Percentiles rank a stretch among this genome's conserved stretches.
Evolutionary conservation across 2,329 filamentous ascomycete species (phyloP).

Genomic region (Colletotrichum navitas): DNA sequence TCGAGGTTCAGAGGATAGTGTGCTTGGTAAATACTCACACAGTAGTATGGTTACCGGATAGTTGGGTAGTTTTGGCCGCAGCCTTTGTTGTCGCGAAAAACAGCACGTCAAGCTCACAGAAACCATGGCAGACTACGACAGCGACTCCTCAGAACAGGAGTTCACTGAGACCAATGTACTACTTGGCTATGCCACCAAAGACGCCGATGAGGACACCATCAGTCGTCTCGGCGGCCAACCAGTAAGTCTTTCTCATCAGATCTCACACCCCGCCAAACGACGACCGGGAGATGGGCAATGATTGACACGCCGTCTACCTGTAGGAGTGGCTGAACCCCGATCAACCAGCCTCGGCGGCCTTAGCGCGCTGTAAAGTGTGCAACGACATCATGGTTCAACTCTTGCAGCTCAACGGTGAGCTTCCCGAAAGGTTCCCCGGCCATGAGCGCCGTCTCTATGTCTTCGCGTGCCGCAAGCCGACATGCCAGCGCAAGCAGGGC

Average conservation of each 20-base stretch:
- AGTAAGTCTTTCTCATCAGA: constrained; percentile 65
- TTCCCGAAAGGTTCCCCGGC: constrained; percentile 86
- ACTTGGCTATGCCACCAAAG: constrained; percentile 87
- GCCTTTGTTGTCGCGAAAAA: background rate
- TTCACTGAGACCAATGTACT: constrained; percentile 89
- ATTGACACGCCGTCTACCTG: constrained; percentile 5
- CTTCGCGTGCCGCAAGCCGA: constrained; percentile 82
- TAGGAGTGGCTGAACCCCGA: constrained; percentile 87
- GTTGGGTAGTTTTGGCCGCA: background rate
- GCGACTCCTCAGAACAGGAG: constrained; percentile 74
- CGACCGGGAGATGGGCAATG: constrained; percentile 14
- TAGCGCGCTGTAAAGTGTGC: constrained; percentile 90
- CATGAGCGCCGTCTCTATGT: constrained; percentile 92
- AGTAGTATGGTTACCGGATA: background rate
- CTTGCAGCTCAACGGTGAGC: constrained; percentile 90
- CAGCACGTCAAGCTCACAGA: background rate
- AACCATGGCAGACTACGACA: constrained; percentile 83
- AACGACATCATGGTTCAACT: constrained; percentile 85
- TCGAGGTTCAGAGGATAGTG: background rate
- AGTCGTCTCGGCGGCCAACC: constrained; percentile 90
- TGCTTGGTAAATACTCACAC: background rate
- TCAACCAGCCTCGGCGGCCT: constrained; percentile 77
- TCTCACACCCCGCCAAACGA: constrained; percentile 12
- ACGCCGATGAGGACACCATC: constrained; percentile 83
- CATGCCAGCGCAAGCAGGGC: constrained; percentile 85